Evolutionary conservation across 306 rosid species (phyloP).

Genomic region (Chamaecrista fasciculata): DNA sequence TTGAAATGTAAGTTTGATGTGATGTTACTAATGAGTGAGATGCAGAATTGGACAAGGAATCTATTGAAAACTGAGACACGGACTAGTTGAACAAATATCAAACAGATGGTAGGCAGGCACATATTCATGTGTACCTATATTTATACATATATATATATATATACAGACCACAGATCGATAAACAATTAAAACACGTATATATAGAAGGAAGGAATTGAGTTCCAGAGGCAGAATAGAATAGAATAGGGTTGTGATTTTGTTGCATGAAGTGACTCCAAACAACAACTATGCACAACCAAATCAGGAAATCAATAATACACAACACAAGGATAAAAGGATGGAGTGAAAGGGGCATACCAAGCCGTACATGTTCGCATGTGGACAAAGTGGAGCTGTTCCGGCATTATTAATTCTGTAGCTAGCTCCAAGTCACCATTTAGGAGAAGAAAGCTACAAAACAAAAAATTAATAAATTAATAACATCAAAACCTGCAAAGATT

Average conservation of each 20-base stretch:
- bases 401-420: slow-evolving; percentile 2
- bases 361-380: not conserved
- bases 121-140: not conserved
- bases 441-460: slow-evolving; percentile 22
- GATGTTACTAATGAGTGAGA: slow-evolving; percentile 3
- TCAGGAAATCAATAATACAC: slow-evolving; percentile 36
- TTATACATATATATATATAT: no score
- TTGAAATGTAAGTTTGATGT: not conserved
- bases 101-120: not conserved
- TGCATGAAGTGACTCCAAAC: slow-evolving; percentile 17
- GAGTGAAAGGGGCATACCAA: slow-evolving; percentile 19
- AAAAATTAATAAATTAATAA: no score
- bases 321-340: slow-evolving; percentile 12
- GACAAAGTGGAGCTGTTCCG: slow-evolving; percentile 26
- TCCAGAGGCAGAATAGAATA: slow-evolving; percentile 6
- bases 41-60: slow-evolving; percentile 2
- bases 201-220: not conserved
- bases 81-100: not conserved
- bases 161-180: not conserved
- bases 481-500: slow-evolving; percentile 54
- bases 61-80: slow-evolving; percentile 31
- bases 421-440: slow-evolving; percentile 8
- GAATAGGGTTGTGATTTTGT: slow-evolving; percentile 1
- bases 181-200: not conserved
- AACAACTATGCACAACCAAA: slow-evolving; percentile 24